A percentile compares a stretch with the other conserved stretches of the same genome.
Conservation (phyloP, 768 basidiomycete species). For the Cystobasidium tubakii region DNA sequence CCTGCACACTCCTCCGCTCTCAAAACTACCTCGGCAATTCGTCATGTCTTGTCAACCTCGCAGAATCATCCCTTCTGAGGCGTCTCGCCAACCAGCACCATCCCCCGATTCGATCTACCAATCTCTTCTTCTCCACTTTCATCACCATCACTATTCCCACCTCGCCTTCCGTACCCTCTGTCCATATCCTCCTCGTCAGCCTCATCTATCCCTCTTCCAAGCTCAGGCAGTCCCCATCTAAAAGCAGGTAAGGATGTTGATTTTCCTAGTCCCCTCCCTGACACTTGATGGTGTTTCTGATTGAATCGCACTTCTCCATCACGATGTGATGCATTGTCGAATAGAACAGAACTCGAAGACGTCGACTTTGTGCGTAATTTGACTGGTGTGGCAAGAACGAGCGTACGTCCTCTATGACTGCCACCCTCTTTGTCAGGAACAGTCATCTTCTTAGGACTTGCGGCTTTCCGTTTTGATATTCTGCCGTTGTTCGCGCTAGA, state of each 20-base stretch:
- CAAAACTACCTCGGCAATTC: too few relatives aligned
- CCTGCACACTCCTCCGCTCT: too few relatives aligned
- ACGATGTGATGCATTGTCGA: too few relatives aligned
- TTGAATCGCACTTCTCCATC: background rate
- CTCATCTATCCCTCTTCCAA: background rate
- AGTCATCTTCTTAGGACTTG: constrained; percentile 19
- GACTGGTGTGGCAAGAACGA: constrained; percentile 13
- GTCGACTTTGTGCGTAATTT: background rate
- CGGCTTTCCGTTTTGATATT: constrained; percentile 13
- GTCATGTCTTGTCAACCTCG: too few relatives aligned
- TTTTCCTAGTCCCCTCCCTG: background rate
- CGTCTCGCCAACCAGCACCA: background rate
- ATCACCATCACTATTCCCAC: background rate
- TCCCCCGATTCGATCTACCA: background rate
- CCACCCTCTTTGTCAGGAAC: background rate
- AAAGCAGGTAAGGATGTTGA: background rate
- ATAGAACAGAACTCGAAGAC: background rate
- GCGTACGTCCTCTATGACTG: background rate
- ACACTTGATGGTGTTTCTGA: too few relatives aligned
- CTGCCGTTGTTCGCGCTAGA: background rate
- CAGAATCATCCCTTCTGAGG: background rate
- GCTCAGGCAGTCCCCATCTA: background rate
- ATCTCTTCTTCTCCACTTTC: background rate
- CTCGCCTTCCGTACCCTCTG: background rate
- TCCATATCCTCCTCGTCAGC: background rate